Base-by-base conservation (phyloP, 441 rosid species). In the Kokia cookei region DNA sequence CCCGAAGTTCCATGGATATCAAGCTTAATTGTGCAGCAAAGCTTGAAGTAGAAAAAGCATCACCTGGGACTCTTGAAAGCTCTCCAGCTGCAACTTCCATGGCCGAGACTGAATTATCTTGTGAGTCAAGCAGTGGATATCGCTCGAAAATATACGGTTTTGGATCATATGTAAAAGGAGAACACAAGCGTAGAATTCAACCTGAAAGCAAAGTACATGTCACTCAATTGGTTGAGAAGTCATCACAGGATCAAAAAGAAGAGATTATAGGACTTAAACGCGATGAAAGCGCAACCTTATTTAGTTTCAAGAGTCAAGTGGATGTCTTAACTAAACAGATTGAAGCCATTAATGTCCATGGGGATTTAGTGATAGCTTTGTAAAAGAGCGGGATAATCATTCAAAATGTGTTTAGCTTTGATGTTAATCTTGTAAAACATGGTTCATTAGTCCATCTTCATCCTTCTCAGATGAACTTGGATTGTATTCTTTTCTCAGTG, bases 281-380 rank as follows among this genome's bases (percentile, higher is more conserved):
- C 13, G 40, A 64, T 22, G 79, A 82, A 70, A 82, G 84, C 69
- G 88, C 84, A 71, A 84, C 84, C 6, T n/a, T 63, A 1, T 72
- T 40, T 22, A 47, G 67, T 70, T 72, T 69, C 19, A 66, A 66
- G 69, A 80, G 80, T 65, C 78, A 79, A 55, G 78, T 82, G 27
- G 74, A 80, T 55, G 66, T 58, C 15, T 72, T 84, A 7, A 81
- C 74, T 62, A 78, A 15, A 45, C 76, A 69, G 26, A 68, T 82
- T 19, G 73, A 65, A 71, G 74, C 76, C 72, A 75, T 79, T 60
- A 58, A 58, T 73, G 69, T 84, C 50, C 51, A 15, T 7, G 9
- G 43, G 14, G 75, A 60, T 42, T 37, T 24, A 7, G 19, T 57
- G 55, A 57, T 40, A 47, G 58, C 74, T 35, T 35, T 35, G 40